Conservation (phyloP, 345 rosid species). For the Excoecaria agallocha region DNA sequence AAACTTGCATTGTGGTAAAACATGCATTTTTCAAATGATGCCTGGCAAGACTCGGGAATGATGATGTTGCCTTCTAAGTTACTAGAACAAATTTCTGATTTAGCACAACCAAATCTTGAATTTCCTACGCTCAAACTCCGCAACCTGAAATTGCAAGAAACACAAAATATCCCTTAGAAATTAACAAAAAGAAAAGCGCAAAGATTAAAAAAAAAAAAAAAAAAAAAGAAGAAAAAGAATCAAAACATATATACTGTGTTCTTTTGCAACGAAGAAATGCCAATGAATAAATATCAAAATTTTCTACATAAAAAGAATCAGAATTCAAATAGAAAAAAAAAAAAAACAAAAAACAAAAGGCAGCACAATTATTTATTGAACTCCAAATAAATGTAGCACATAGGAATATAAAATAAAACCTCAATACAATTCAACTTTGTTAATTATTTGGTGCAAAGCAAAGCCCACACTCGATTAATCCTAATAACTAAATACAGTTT, state of each 20-base stretch:
- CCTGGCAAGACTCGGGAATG: constrained; percentile 19
- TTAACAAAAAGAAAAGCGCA: neutral
- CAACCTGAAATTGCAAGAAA: constrained; percentile 36
- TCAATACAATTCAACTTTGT: too few species aligned
- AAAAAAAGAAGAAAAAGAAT: too few species aligned
- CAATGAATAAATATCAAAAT: neutral
- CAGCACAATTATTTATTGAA: neutral
- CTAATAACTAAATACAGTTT: too few species aligned
- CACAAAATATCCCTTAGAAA: neutral
- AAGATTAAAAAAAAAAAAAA: neutral
- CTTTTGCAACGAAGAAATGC: neutral
- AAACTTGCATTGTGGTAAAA: constrained; percentile 31
- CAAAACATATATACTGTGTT: too few species aligned
- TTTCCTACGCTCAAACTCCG: constrained; percentile 36
- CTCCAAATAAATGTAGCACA: neutral
- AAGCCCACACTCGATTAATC: too few species aligned
- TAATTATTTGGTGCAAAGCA: too few species aligned
- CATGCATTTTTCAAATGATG: constrained; percentile 16
- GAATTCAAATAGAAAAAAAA: neutral
- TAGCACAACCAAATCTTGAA: constrained; percentile 34
- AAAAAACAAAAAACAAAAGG: too few species aligned
- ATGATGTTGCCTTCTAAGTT: constrained; percentile 19
- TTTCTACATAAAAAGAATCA: too few species aligned
- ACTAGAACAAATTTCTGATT: constrained; percentile 27
- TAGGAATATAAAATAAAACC: neutral